These are phyloP conservation scores for Solanum tarapatanum DNA, from an alignment of 257 asterid species.

Conservation along the genomic window DNA sequence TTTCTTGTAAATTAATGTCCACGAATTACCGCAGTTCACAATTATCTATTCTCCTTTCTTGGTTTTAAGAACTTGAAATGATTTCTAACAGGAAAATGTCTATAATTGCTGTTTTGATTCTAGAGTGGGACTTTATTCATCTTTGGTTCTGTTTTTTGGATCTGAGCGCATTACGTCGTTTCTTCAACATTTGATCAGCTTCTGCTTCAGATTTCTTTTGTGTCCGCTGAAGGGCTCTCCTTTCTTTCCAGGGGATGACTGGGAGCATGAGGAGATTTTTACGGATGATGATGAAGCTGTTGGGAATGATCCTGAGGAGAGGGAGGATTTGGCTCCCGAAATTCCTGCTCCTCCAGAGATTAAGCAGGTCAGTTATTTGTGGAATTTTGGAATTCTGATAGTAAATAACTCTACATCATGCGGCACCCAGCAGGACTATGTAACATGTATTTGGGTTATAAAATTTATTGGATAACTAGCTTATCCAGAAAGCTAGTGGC, in stretches of 20 bases:
- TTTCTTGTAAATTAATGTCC: neutral
- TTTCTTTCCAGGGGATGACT: slow-evolving; percentile 69
- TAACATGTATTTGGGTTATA: neutral
- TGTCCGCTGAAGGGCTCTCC: neutral
- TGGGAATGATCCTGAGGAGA: slow-evolving; percentile 81
- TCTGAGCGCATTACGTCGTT: neutral
- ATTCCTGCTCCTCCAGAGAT: slow-evolving; percentile 98
- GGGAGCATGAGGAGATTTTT: slow-evolving; percentile 98
- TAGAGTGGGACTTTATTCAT: neutral
- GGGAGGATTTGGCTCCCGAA: slow-evolving; percentile 95
- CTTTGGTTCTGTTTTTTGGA: neutral
- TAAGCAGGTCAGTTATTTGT: slow-evolving; percentile 50
- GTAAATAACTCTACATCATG: neutral
- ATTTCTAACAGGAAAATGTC: neutral
- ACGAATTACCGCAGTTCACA: neutral
- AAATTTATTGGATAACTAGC: neutral
- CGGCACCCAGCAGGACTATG: neutral
- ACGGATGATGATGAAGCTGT: slow-evolving; percentile 95
- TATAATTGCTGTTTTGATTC: neutral
- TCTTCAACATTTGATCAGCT: neutral
- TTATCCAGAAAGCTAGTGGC: neutral
- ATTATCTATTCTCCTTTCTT: neutral
- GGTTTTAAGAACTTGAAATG: neutral
- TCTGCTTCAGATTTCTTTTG: neutral
- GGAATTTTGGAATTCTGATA: neutral